phyloP scores from a whole-genome alignment of 1,284 basidiomycete species.

The Ceratobasidium sp. region DNA sequence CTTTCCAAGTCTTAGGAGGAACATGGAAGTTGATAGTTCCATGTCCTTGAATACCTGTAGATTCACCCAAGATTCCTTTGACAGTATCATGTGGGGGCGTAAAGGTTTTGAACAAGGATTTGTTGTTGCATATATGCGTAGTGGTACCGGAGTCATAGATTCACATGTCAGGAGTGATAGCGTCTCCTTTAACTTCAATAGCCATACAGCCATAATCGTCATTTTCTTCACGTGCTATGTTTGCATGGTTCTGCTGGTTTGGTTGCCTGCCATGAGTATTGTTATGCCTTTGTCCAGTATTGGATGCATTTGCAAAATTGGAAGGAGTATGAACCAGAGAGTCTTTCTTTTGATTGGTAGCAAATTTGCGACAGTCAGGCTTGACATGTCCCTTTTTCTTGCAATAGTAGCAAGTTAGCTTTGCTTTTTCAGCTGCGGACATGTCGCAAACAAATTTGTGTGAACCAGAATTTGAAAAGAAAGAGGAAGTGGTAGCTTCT shows the following conservation, averaged over 20 bases:
- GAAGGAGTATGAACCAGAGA: neutral
- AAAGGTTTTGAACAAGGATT: neutral
- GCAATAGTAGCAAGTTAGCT: neutral
- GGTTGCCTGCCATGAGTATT: too few species aligned
- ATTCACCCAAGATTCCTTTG: neutral
- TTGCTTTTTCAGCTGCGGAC: neutral
- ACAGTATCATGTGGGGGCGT: neutral
- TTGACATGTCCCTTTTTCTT: neutral
- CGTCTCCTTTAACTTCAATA: too few species aligned
- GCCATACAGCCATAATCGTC: too few species aligned
- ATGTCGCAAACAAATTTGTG: neutral
- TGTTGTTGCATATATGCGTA: slow-evolving; percentile 8
- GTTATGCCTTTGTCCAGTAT: neutral
- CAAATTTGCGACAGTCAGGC: neutral
- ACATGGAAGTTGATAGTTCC: neutral
- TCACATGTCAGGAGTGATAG: neutral
- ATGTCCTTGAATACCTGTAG: neutral
- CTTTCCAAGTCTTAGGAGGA: too few species aligned
- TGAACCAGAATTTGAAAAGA: neutral
- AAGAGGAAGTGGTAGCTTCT: neutral
- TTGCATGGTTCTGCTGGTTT: too few species aligned
- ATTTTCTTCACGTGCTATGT: too few species aligned
- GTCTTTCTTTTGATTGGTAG: neutral
- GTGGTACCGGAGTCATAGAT: neutral
- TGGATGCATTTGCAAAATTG: neutral